A percentile compares a stretch with the other conserved stretches of the same genome.
phyloP scores from a whole-genome alignment of 305 asterid genomes.

The Fraxinus sp. region DNA sequence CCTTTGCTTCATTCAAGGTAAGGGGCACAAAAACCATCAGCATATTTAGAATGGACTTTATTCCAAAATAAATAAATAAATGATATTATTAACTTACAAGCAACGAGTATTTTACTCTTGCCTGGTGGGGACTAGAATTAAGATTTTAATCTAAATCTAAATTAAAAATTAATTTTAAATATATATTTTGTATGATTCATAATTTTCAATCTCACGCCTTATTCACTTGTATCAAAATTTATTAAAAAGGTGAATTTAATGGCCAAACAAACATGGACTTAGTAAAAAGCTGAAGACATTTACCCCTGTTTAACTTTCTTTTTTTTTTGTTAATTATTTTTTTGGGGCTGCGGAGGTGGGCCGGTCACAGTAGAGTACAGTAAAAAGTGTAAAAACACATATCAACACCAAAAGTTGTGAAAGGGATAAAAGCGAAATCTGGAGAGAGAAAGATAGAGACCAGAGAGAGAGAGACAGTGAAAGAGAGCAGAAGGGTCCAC shows the following conservation, averaged over 20 bases:
- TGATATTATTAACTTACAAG: neutral
- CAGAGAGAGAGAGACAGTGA: slow-evolving; percentile 14
- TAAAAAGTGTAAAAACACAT: slow-evolving; percentile 1
- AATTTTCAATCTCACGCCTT: neutral
- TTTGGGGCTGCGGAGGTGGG: neutral
- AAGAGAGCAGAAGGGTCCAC: slow-evolving; percentile 32
- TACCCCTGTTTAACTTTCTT: neutral
- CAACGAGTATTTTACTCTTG: neutral
- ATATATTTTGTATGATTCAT: neutral
- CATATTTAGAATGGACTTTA: neutral
- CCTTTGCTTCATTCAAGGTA: neutral
- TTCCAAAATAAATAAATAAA: too few relatives aligned
- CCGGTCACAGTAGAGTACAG: neutral
- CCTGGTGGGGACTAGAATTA: too few relatives aligned
- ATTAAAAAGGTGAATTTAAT: too few relatives aligned
- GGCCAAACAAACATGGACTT: neutral
- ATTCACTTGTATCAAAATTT: neutral
- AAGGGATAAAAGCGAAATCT: neutral
- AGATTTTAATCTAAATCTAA: too few relatives aligned
- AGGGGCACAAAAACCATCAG: neutral
- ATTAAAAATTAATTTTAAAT: too few relatives aligned
- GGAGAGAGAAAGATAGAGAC: neutral
- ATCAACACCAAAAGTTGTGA: slow-evolving; percentile 7
- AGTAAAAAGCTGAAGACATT: neutral
- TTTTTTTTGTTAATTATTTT: neutral